Base-by-base conservation (phyloP, 163 green algal genomes). In the Chlamydomonas reinhardtii region DNA sequence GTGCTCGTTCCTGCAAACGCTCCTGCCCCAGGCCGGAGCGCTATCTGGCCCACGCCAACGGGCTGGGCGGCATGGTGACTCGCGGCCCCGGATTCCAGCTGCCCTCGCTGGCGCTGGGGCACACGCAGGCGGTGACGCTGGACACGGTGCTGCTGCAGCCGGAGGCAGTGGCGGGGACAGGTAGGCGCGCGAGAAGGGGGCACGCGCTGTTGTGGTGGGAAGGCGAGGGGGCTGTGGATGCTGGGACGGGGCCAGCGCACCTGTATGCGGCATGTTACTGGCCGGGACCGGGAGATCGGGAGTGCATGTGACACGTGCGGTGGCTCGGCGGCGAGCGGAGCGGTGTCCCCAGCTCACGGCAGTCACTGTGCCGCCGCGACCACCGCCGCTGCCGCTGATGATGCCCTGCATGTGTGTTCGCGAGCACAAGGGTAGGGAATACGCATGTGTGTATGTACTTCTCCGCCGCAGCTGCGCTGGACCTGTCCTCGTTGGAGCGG, bases 1-100 rank as follows among this genome's bases (percentile, higher is more conserved):
- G n/a, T n/a, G n/a, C n/a, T n/a, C n/a, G n/a, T n/a, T n/a, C n/a
- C n/a, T n/a, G n/a, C n/a, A n/a, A n/a, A n/a, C n/a, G n/a, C n/a
- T n/a, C n/a, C n/a, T n/a, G n/a, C n/a, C n/a, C n/a, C 39, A 90
- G 85, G 85, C 77, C 85, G 2, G 85, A 85, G 73, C 76, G 75
- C 34, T 90, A 83, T 54, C 59, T 84, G n/a, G 56, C 37, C 19
- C 78, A 84, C 62, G 75, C 65, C 54, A 87, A 87, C 81, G 81
- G 81, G 11, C 5, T 48, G 52, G 79, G 79, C 48, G 79, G 79
- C 79, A 71, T 85, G 79, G 79, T 85, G 56, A 87, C 70, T 37
- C 81, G 70, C 29, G 71, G 81, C 56, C 35, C 81, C 15, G 81
- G 81, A 56, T 85, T 78, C 79, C 79, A 77, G 81, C 81, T 87